A percentile compares a stretch with the other conserved stretches of the same genome.
These are phyloP conservation scores for Citrullus amarus DNA, from an alignment of 306 rosid genomes.

Conservation along the genomic window DNA sequence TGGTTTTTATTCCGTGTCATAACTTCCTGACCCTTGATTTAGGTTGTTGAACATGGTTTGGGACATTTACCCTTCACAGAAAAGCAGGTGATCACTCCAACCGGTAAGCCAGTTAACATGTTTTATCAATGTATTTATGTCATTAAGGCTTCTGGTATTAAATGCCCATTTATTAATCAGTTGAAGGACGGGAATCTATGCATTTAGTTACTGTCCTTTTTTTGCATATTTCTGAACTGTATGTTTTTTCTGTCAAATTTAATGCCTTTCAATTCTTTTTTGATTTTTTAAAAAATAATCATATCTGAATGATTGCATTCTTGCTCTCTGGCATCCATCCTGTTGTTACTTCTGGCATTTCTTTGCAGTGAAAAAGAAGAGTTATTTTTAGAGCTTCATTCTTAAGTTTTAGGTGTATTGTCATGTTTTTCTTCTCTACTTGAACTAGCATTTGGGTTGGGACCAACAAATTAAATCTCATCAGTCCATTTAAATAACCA, in stretches of 20 bases:
- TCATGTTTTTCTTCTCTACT: background rate
- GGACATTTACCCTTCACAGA: conserved; percentile 97
- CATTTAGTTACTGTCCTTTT: background rate
- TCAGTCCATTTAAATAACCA: background rate
- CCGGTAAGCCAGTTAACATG: conserved; percentile 46
- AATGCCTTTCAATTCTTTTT: background rate
- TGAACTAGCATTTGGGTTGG: background rate
- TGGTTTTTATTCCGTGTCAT: conserved; percentile 8
- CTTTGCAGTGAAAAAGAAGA: background rate
- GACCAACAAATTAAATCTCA: background rate
- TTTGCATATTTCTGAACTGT: background rate
- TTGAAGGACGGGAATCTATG: background rate
- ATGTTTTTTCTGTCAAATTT: background rate
- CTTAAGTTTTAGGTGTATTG: background rate
- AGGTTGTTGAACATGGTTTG: conserved; percentile 99
- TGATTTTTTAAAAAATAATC: background rate
- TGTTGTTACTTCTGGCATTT: background rate
- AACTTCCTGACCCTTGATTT: conserved; percentile 22
- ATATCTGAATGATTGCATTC: background rate
- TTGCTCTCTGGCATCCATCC: background rate
- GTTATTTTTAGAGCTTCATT: background rate
- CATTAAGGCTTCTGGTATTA: background rate
- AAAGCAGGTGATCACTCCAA: conserved; percentile 87
- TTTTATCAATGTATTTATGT: background rate
- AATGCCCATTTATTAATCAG: background rate